These are phyloP conservation scores for Candida montana DNA, from an alignment of 805 yeast species.

Conservation along the genomic window DNA sequence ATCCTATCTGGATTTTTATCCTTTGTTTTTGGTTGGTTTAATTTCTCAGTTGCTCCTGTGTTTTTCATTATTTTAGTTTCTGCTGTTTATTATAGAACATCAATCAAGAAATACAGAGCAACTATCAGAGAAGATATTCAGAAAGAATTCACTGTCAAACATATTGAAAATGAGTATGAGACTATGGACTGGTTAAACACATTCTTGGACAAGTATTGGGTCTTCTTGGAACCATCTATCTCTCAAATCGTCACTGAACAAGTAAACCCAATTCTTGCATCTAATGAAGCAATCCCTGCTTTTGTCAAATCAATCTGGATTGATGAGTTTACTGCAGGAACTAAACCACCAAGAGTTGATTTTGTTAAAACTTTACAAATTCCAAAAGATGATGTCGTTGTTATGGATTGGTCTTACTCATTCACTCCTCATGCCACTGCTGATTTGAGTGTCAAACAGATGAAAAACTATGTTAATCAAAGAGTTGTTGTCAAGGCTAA, in stretches of 20 bases:
- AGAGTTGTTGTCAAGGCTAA: conserved; percentile 70
- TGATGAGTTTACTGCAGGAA: conserved; percentile 85
- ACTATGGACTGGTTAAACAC: conserved; percentile 94
- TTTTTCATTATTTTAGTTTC: conserved; percentile 62
- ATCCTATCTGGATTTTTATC: conserved; percentile 65
- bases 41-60: conserved; percentile 75
- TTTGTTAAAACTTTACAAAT: conserved; percentile 83
- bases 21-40: conserved; percentile 73
- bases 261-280: conserved; percentile 78
- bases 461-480: conserved; percentile 80
- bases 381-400: conserved; percentile 88
- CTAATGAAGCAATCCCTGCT: conserved; percentile 70
- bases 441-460: conserved; percentile 81
- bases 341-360: conserved; percentile 93
- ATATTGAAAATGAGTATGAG: conserved; percentile 85
- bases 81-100: conserved; percentile 72
- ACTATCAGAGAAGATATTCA: conserved; percentile 73
- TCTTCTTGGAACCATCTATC: conserved; percentile 80
- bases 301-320: conserved; percentile 82
- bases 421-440: conserved; percentile 87
- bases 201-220: conserved; percentile 89
- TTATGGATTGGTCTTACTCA: conserved; percentile 95
- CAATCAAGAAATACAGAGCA: conserved; percentile 74
- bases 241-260: conserved; percentile 81
- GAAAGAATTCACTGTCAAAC: conserved; percentile 75